Evolutionary conservation across 1,139 yeast genomes (phyloP).

Genomic region (Debaryomyces robertsiae): DNA sequence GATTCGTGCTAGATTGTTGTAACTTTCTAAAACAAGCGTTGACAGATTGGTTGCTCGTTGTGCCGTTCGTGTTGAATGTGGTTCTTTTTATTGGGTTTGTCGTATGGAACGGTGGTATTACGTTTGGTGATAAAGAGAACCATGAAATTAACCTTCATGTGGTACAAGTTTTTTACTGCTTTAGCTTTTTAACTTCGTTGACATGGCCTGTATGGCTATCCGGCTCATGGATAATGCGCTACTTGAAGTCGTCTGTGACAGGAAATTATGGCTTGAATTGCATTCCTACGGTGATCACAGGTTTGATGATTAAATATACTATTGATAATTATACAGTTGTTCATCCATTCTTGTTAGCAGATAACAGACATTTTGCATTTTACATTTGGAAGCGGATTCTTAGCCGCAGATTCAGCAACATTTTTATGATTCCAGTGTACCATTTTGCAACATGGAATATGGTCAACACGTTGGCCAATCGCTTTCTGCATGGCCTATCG

Average conservation of each 20-base stretch:
- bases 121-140: slow-evolving; percentile 87
- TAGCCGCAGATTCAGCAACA: slow-evolving; percentile 40
- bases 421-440: slow-evolving; percentile 63
- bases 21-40: slow-evolving; percentile 14
- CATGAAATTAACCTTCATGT: slow-evolving; percentile 72
- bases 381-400: slow-evolving; percentile 74
- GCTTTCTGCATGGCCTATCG: slow-evolving; percentile 21
- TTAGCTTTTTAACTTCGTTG: slow-evolving; percentile 60
- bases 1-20: slow-evolving; percentile 9
- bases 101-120: slow-evolving; percentile 70
- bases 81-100: slow-evolving; percentile 58
- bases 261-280: slow-evolving; percentile 21
- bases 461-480: slow-evolving; percentile 24
- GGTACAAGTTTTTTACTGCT: slow-evolving; percentile 81
- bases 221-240: slow-evolving; percentile 33
- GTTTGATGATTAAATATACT: slow-evolving; percentile 44
- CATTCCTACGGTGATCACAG: slow-evolving; percentile 21
- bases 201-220: slow-evolving; percentile 74
- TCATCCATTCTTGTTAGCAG: slow-evolving; percentile 92
- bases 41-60: slow-evolving; percentile 26
- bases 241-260: slow-evolving; percentile 31
- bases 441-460: slow-evolving; percentile 66
- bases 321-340: slow-evolving; percentile 67
- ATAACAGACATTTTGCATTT: slow-evolving; percentile 90
- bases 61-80: slow-evolving; percentile 60